These are phyloP conservation scores for Tilletia setariae DNA, from an alignment of 1,284 basidiomycete genomes.

Conservation along the genomic window DNA sequence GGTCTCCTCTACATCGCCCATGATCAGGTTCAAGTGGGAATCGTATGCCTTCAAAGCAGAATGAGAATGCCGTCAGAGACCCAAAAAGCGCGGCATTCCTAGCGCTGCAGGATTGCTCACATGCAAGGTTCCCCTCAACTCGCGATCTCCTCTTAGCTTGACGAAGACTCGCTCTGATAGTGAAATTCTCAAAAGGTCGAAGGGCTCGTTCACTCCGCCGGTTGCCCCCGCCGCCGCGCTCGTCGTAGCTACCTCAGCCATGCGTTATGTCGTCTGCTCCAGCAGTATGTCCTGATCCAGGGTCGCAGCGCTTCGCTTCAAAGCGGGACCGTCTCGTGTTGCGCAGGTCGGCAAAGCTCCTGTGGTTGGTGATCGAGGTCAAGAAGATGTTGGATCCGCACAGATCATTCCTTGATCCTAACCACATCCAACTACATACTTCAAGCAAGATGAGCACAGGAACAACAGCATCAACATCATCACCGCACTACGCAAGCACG, in stretches of 20 bases:
- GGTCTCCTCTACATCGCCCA: conserved; percentile 91
- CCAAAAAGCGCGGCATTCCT: background rate
- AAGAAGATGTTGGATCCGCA: no score
- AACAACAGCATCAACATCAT: no score
- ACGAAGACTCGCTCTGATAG: conserved; percentile 94
- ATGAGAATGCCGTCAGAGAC: conserved; percentile 21
- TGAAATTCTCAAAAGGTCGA: conserved; percentile 93
- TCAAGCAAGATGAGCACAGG: background rate
- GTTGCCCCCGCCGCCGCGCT: background rate
- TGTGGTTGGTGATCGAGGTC: no score
- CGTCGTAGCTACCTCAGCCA: background rate
- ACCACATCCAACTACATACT: background rate
- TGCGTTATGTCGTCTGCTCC: no score
- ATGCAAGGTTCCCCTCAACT: conserved; percentile 87
- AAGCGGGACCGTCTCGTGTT: no score
- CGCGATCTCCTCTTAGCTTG: conserved; percentile 91
- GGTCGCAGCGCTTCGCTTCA: no score
- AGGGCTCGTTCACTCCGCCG: conserved; percentile 74
- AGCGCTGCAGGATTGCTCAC: conserved; percentile 26
- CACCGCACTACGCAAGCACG: background rate
- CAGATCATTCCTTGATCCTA: no score
- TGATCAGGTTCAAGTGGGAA: conserved; percentile 98
- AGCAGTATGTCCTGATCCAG: no score
- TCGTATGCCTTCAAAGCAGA: conserved; percentile 72
- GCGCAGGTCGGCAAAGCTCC: no score